A percentile compares a stretch with the other conserved stretches of the same genome.
Evolutionary conservation across 805 yeast species (phyloP).

Genomic region (Candida ipomoeae): DNA sequence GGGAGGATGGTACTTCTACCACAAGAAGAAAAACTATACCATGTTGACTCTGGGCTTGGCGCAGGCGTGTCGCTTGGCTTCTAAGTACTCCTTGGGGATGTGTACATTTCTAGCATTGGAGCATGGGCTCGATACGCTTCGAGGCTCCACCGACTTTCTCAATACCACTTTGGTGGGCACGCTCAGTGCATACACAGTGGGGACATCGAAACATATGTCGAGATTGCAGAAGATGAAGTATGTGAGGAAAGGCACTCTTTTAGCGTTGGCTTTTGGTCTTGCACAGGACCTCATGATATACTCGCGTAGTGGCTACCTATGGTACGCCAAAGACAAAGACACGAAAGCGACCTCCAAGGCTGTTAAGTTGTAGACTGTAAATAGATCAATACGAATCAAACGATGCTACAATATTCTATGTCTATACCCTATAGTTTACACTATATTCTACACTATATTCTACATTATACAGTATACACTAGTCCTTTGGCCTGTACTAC

Average conservation of each 20-base stretch:
- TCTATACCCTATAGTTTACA: too few species aligned
- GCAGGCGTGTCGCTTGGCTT: slow-evolving; percentile 40
- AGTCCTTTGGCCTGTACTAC: too few species aligned
- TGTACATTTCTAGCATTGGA: slow-evolving; percentile 57
- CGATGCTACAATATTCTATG: too few species aligned
- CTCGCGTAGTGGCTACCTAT: slow-evolving; percentile 56
- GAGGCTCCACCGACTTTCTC: slow-evolving; percentile 53
- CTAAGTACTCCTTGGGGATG: slow-evolving; percentile 39
- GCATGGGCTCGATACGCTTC: slow-evolving; percentile 48
- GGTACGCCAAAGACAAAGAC: slow-evolving; percentile 43
- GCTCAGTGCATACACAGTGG: slow-evolving; percentile 49
- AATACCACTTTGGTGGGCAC: slow-evolving; percentile 60
- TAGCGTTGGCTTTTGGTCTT: slow-evolving; percentile 62
- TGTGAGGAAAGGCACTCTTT: slow-evolving; percentile 47
- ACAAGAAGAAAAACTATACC: slow-evolving; percentile 76
- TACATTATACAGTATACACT: too few species aligned
- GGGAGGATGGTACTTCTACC: slow-evolving; percentile 88
- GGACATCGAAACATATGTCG: slow-evolving; percentile 41
- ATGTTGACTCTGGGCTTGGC: slow-evolving; percentile 54
- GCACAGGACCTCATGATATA: slow-evolving; percentile 61
- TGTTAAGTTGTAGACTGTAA: not conserved
- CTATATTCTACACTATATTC: too few species aligned
- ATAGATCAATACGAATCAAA: not conserved
- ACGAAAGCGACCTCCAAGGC: not conserved
- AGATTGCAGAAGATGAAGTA: slow-evolving; percentile 39